Conservation (phyloP, 2,329 filamentous ascomycete genomes). For the Fusarium lateritium region DNA sequence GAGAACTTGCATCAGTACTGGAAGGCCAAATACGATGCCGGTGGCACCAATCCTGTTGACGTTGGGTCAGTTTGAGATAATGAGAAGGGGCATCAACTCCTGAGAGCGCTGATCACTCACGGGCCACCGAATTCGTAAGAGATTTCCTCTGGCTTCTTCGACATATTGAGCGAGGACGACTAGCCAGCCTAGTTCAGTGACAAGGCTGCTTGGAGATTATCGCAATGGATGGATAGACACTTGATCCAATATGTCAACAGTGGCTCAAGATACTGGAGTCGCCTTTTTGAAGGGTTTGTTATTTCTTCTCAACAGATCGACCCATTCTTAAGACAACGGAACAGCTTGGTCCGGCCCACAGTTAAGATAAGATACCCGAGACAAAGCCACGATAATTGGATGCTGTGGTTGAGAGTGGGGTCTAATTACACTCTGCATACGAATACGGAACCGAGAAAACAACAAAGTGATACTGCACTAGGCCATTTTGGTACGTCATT, state of each 20-base stretch:
- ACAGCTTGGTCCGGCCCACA: constrained; percentile 37
- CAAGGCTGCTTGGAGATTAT: not conserved
- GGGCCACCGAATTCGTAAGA: constrained; percentile 55
- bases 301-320: constrained; percentile 20
- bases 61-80: not conserved
- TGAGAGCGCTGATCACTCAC: constrained; percentile 42
- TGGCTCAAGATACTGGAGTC: not conserved
- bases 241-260: not conserved
- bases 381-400: not conserved
- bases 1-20: constrained; percentile 79
- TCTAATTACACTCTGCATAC: not conserved
- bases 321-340: constrained; percentile 41
- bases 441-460: constrained; percentile 17
- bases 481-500: too few species aligned
- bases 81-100: not conserved
- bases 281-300: not conserved
- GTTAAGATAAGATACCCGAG: constrained; percentile 1
- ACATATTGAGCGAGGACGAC: constrained; percentile 9
- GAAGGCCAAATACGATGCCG: constrained; percentile 82
- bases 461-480: not conserved
- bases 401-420: accelerated
- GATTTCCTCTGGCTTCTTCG: constrained; percentile 12
- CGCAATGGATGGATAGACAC: too few species aligned
- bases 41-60: constrained; percentile 76
- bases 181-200: not conserved